Evolutionary conservation across 2,329 filamentous ascomycete species (phyloP).

Genomic region (Fusarium xylarioides): DNA sequence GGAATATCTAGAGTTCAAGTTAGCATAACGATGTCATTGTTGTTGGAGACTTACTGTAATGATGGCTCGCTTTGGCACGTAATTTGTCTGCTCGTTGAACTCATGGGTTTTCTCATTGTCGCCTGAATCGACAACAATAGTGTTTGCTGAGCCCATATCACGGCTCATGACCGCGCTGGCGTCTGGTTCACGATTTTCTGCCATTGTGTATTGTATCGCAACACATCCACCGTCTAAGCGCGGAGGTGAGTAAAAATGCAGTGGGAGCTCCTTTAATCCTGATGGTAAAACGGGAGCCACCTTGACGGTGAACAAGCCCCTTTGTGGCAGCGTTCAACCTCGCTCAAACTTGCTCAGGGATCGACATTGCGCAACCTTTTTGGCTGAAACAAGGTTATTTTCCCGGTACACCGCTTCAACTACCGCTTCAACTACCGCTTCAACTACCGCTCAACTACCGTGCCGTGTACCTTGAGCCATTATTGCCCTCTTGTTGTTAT

Average conservation of each 20-base stretch:
- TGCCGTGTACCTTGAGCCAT: background rate
- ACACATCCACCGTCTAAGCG: background rate
- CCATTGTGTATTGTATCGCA: background rate
- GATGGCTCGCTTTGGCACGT: constrained; percentile 60
- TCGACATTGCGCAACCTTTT: constrained; percentile 24
- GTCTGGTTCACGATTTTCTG: background rate
- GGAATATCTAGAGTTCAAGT: constrained; percentile 57
- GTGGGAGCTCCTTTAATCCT: background rate
- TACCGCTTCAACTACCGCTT: constrained; percentile 6
- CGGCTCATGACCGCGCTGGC: background rate
- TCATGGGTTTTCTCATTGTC: constrained; percentile 40
- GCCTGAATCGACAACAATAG: constrained; percentile 9
- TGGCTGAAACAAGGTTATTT: background rate
- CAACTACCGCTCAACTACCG: constrained; percentile 6
- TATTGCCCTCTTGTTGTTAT: background rate
- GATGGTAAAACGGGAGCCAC: background rate
- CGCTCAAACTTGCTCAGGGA: background rate
- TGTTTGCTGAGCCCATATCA: constrained; percentile 2
- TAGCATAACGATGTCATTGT: rapidly evolving
- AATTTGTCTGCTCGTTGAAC: constrained; percentile 66
- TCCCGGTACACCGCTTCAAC: constrained; percentile 2
- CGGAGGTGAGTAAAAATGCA: background rate
- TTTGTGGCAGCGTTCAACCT: background rate
- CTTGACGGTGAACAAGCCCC: background rate
- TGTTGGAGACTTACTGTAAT: constrained; percentile 54